phyloP scores from a whole-genome alignment of 139 green algal species.

The Chlorella sp. region DNA sequence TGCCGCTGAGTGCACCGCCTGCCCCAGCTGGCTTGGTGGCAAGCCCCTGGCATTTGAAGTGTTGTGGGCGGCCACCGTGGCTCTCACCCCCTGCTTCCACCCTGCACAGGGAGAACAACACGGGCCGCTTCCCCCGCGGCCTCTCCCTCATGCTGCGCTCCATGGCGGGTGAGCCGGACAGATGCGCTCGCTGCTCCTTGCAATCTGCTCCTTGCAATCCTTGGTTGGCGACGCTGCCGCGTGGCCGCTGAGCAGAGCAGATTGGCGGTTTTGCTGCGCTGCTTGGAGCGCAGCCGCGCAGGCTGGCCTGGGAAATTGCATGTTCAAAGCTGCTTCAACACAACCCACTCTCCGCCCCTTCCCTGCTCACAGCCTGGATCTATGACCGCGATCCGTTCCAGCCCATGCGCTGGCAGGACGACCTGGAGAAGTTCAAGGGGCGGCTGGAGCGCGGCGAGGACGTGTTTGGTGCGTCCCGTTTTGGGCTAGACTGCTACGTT shows the following conservation, averaged over 20 bases:
- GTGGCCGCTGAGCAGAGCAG: too few species aligned
- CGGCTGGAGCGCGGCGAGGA: slow-evolving; percentile 81
- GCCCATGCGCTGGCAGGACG: slow-evolving; percentile 90
- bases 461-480: slow-evolving; percentile 93
- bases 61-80: neutral
- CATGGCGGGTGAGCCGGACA: slow-evolving; percentile 57
- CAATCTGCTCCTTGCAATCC: neutral
- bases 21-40: too few species aligned
- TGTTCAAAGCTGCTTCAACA: neutral
- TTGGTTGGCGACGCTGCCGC: too few species aligned
- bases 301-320: neutral
- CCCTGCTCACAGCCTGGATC: slow-evolving; percentile 77
- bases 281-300: neutral
- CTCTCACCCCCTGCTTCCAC: neutral
- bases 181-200: neutral
- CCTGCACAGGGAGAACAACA: slow-evolving; percentile 95
- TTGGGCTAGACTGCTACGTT: too few species aligned
- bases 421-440: slow-evolving; percentile 89
- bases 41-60: neutral
- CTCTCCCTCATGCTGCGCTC: slow-evolving; percentile 96
- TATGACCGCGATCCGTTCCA: slow-evolving; percentile 95
- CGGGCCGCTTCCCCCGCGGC: slow-evolving; percentile 93
- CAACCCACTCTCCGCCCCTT: too few species aligned
- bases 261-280: neutral
- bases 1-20: too few species aligned